Evolutionary conservation across 2,329 filamentous ascomycete genomes (phyloP).

Genomic region (Cytospora leucostoma): DNA sequence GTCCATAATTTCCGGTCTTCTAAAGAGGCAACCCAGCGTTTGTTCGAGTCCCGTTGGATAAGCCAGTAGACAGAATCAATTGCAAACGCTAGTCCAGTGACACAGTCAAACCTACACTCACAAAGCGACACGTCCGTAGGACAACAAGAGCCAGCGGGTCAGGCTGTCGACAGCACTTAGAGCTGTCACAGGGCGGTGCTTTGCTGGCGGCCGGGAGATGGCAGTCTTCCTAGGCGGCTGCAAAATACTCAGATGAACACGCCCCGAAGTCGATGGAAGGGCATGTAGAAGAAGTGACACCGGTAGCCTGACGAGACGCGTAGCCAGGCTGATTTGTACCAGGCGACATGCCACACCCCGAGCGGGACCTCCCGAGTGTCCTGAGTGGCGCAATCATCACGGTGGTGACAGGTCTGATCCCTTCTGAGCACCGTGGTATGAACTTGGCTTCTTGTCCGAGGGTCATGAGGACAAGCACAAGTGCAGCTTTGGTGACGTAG

Average conservation of each 20-base stretch:
- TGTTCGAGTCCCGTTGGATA: too few species aligned
- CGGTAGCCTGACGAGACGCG: background rate
- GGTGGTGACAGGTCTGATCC: conserved; percentile 45
- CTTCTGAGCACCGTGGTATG: conserved; percentile 45
- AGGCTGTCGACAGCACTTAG: conserved; percentile 29
- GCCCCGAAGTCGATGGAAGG: conserved; percentile 14
- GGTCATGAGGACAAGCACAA: conserved; percentile 42
- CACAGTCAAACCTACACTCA: too few species aligned
- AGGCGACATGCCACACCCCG: conserved; percentile 35
- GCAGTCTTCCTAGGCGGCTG: conserved; percentile 30
- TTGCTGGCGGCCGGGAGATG: conserved; percentile 48
- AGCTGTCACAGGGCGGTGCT: conserved; percentile 33
- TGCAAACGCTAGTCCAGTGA: too few species aligned
- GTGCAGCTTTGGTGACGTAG: conserved; percentile 43
- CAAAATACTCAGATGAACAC: conserved; percentile 28
- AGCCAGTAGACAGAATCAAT: too few species aligned
- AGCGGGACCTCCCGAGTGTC: conserved; percentile 39
- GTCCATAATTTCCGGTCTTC: too few species aligned
- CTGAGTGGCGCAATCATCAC: conserved; percentile 45
- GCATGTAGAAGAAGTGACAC: background rate
- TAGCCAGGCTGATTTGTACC: conserved; percentile 32
- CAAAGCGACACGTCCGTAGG: too few species aligned
- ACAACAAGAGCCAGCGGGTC: conserved; percentile 20
- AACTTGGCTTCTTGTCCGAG: conserved; percentile 43
- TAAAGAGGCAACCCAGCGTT: too few species aligned